Base-by-base conservation (phyloP, 2,329 filamentous ascomycete genomes). In the Huntiella omanensis region DNA sequence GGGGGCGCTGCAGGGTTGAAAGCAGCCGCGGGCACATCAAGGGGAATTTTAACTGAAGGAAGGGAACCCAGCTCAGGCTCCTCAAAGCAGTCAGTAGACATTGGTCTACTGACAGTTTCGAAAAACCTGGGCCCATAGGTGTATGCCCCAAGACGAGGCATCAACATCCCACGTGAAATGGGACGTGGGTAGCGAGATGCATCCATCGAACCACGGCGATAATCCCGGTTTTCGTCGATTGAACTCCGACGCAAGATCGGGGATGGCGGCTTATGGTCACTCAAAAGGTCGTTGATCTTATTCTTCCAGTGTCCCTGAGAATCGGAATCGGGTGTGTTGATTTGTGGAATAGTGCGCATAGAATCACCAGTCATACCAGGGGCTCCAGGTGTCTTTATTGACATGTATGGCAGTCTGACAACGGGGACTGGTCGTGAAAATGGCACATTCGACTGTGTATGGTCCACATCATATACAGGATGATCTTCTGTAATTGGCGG, bases 1-100 rank as follows among this genome's bases (percentile, higher is more conserved):
- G 69, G 68, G 36, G 69, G 63, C 10, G 65, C 57, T 5, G 71
- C 73, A 11, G 75, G 70, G 47, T 70, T 66, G 77, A 78, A 83
- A 12, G 75, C 71, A 33, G 70, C 68, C 33, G 73, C 69, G 1
- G 79, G 77, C 4, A 70, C 69, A 48, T 69, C 69, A 40, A 69
- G 66, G 5, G 81, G 81, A n/a, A 86, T 62, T 46, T 71, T 72
- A 17, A 86, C 75, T 16, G 72, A 68, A 0, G 81, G 81, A n/a
- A 84, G 62, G 5, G 81, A 86, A 3, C 81, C 81, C 65, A 82
- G 82, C 58, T 86, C 80, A 55, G 83, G 80, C 55, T 85, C 80
- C 56, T 84, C 82, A 52, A 87, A 87, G 52, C 83, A 83, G 51
- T 83, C 78, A 52, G 85, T 81, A 4, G 81, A 80, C 62, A 84